A percentile compares a stretch with the other conserved stretches of the same genome.
phyloP scores from a whole-genome alignment of 208 protist species.

The Trypanosoma grayi region DNA sequence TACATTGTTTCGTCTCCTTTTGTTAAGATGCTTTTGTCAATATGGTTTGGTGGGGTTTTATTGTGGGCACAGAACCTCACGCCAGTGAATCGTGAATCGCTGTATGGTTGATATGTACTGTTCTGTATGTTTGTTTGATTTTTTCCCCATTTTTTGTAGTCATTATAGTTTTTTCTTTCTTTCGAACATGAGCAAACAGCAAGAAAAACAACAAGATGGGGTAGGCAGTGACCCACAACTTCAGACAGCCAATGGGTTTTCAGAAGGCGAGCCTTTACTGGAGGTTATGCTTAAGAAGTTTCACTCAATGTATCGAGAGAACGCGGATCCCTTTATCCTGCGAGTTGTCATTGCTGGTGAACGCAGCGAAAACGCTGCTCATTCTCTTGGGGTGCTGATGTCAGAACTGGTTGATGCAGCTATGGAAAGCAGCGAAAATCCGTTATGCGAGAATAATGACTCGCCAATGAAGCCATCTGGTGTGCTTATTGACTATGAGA shows the following conservation, averaged over 20 bases:
- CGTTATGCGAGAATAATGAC: not conserved
- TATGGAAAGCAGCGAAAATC: slow-evolving; percentile 7
- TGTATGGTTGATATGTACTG: too few species aligned
- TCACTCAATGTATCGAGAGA: slow-evolving; percentile 25
- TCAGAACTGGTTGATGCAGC: slow-evolving; percentile 10
- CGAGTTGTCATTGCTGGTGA: slow-evolving; percentile 45
- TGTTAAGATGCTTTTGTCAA: too few species aligned
- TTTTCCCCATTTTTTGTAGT: too few species aligned
- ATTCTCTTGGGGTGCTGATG: slow-evolving; percentile 18
- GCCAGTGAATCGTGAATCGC: too few species aligned
- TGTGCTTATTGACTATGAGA: slow-evolving; percentile 65
- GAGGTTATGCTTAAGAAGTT: slow-evolving; percentile 49
- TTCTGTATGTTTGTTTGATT: too few species aligned
- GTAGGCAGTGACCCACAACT: slow-evolving; percentile 31
- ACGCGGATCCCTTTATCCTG: slow-evolving; percentile 49
- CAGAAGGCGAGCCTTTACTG: slow-evolving; percentile 42
- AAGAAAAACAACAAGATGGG: not conserved
- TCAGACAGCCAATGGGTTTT: slow-evolving; percentile 34
- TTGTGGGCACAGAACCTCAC: too few species aligned
- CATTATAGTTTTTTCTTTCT: too few species aligned
- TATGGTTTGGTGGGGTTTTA: too few species aligned
- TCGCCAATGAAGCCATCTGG: not conserved
- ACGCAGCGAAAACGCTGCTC: slow-evolving; percentile 16
- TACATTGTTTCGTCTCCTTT: too few species aligned
- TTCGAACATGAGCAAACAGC: too few species aligned